Evolutionary conservation across 2,329 filamentous ascomycete species (phyloP).

Genomic region (Cladosporium sp.): DNA sequence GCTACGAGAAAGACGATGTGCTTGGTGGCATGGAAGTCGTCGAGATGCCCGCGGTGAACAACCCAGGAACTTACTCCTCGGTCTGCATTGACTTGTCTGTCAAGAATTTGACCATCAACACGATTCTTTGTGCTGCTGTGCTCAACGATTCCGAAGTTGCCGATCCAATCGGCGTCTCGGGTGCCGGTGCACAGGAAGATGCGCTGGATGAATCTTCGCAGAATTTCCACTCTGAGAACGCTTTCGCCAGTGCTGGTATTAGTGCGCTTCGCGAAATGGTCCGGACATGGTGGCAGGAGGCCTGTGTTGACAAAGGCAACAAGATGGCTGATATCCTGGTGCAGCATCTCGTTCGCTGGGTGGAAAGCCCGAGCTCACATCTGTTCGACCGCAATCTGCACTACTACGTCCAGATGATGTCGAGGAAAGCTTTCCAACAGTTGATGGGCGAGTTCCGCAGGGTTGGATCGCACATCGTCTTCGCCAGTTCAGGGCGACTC

Average conservation of each 20-base stretch:
- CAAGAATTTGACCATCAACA: constrained; percentile 95
- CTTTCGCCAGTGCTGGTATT: constrained; percentile 89
- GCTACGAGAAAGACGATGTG: constrained; percentile 91
- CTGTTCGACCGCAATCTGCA: constrained; percentile 93
- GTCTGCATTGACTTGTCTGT: constrained; percentile 95
- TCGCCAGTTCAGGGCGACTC: constrained; percentile 84
- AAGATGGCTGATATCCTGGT: constrained; percentile 98
- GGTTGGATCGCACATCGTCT: constrained; percentile 94
- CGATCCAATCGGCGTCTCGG: constrained; percentile 83
- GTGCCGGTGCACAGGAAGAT: constrained; percentile 63
- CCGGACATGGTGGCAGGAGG: constrained; percentile 96
- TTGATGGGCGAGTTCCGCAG: constrained; percentile 95
- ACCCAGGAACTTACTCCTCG: constrained; percentile 88
- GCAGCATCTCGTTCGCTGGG: constrained; percentile 95
- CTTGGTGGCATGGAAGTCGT: constrained; percentile 75
- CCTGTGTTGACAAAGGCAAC: constrained; percentile 67
- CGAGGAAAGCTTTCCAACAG: constrained; percentile 92
- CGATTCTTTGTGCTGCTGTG: constrained; percentile 90
- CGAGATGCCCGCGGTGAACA: constrained; percentile 90
- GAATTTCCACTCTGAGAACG: constrained; percentile 78
- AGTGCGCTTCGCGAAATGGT: constrained; percentile 96
- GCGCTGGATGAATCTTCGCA: constrained; percentile 63
- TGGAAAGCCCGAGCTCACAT: constrained; percentile 88
- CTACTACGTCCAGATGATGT: constrained; percentile 99
- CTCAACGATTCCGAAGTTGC: constrained; percentile 94